Percentiles rank a stretch among this genome's conserved stretches.
These are phyloP conservation scores for Boletus insuetus DNA, from an alignment of 768 basidiomycete genomes.

Conservation along the genomic window DNA sequence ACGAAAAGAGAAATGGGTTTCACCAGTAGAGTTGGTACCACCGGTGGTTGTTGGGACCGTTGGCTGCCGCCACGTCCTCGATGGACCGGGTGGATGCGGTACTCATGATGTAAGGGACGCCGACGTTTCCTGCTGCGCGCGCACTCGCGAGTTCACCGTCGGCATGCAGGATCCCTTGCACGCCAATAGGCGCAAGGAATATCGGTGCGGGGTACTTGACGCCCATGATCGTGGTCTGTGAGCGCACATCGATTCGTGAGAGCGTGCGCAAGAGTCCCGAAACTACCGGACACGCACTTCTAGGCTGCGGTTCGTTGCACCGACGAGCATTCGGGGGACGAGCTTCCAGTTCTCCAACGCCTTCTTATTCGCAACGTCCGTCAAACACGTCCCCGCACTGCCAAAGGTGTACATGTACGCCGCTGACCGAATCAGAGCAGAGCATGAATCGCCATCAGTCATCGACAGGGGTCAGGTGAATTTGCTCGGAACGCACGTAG, in stretches of 20 bases:
- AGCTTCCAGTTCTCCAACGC: conserved; percentile 69
- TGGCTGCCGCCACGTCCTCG: conserved; percentile 74
- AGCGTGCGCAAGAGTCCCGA: too few species aligned
- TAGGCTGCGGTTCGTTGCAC: conserved; percentile 54
- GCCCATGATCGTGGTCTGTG: conserved; percentile 69
- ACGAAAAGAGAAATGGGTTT: background rate
- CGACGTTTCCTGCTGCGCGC: conserved; percentile 57
- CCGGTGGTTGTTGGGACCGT: conserved; percentile 55
- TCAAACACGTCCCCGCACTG: conserved; percentile 69
- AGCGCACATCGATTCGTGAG: background rate
- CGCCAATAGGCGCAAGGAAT: conserved; percentile 72
- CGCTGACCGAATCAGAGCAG: conserved; percentile 33
- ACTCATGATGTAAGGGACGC: conserved; percentile 72
- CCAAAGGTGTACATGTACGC: conserved; percentile 77
- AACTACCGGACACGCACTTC: conserved; percentile 42
- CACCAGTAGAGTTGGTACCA: conserved; percentile 85
- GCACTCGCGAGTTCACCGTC: conserved; percentile 74
- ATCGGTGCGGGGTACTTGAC: conserved; percentile 59
- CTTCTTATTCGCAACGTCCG: conserved; percentile 62
- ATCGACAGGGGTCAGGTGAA: background rate
- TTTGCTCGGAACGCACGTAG: conserved; percentile 39
- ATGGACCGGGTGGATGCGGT: conserved; percentile 71
- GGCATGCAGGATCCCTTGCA: conserved; percentile 69
- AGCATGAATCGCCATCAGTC: background rate
- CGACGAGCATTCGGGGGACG: conserved; percentile 76